phyloP scores from a whole-genome alignment of 345 rosid species.

The Populus ilicifolia region DNA sequence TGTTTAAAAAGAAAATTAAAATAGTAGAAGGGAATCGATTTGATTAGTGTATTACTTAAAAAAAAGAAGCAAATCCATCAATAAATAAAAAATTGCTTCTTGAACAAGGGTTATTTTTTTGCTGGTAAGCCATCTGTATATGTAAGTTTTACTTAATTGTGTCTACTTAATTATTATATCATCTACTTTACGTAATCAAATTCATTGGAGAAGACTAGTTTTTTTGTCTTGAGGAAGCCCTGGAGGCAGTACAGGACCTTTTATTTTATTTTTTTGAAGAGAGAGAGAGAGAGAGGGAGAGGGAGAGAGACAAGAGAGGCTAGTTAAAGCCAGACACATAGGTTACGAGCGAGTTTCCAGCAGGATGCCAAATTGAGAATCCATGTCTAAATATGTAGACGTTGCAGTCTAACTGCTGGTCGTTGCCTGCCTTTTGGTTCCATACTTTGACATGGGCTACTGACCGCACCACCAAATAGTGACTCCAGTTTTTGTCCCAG shows the following conservation, averaged over 20 bases:
- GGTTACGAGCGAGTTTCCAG: neutral
- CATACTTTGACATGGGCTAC: neutral
- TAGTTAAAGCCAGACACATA: neutral
- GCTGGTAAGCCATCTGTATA: too few relatives aligned
- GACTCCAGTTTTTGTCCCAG: neutral
- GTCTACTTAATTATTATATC: too few relatives aligned
- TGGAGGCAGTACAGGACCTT: neutral
- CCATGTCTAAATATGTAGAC: neutral
- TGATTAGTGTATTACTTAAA: too few relatives aligned
- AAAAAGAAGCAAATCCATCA: too few relatives aligned
- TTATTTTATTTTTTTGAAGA: too few relatives aligned
- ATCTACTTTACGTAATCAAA: too few relatives aligned
- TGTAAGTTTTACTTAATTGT: too few relatives aligned
- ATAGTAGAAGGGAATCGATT: too few relatives aligned
- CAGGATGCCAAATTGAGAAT: neutral
- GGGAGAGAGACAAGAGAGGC: neutral
- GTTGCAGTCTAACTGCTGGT: slow-evolving; percentile 13
- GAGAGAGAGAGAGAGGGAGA: too few relatives aligned
- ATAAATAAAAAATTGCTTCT: too few relatives aligned
- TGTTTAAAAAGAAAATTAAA: too few relatives aligned
- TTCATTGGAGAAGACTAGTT: neutral
- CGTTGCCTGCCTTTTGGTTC: neutral
- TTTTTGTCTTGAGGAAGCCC: neutral
- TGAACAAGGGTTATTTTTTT: too few relatives aligned
- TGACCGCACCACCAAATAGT: neutral